These are phyloP conservation scores for Fusarium poae DNA, from an alignment of 2,329 filamentous ascomycete genomes.

Conservation along the genomic window DNA sequence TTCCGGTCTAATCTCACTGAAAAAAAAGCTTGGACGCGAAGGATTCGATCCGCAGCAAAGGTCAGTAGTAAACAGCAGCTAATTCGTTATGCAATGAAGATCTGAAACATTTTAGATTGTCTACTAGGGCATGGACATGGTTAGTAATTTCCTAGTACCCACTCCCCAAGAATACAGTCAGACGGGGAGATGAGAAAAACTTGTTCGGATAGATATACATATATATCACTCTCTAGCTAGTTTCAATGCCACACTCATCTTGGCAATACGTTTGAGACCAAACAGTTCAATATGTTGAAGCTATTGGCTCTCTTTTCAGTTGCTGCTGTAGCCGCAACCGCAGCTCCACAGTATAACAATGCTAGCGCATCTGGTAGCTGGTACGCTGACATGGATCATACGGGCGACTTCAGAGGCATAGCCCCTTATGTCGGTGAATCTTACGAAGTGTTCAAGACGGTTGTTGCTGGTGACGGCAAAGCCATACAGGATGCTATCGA, in stretches of 20 bases:
- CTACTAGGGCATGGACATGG: too few relatives aligned
- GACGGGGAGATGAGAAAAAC: too few relatives aligned
- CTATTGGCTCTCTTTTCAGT: background rate
- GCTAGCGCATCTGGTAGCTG: background rate
- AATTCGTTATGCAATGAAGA: too few relatives aligned
- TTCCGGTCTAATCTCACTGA: too few relatives aligned
- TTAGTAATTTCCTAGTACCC: too few relatives aligned
- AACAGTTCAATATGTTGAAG: background rate
- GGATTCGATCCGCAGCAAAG: too few relatives aligned
- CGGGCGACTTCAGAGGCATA: background rate
- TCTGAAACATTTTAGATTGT: too few relatives aligned
- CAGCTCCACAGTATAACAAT: background rate
- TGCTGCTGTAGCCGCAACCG: background rate
- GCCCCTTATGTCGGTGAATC: background rate
- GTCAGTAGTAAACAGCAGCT: too few relatives aligned
- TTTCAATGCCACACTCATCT: background rate
- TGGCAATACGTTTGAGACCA: background rate
- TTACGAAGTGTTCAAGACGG: background rate
- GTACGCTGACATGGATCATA: background rate
- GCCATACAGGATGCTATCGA: background rate
- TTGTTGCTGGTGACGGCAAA: background rate
- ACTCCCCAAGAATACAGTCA: too few relatives aligned
- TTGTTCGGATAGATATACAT: background rate
- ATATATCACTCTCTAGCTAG: background rate
- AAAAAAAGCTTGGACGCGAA: too few relatives aligned